Evolutionary conservation across 2,329 filamentous ascomycete species (phyloP).

Genomic region (Aureobasidium sp.): DNA sequence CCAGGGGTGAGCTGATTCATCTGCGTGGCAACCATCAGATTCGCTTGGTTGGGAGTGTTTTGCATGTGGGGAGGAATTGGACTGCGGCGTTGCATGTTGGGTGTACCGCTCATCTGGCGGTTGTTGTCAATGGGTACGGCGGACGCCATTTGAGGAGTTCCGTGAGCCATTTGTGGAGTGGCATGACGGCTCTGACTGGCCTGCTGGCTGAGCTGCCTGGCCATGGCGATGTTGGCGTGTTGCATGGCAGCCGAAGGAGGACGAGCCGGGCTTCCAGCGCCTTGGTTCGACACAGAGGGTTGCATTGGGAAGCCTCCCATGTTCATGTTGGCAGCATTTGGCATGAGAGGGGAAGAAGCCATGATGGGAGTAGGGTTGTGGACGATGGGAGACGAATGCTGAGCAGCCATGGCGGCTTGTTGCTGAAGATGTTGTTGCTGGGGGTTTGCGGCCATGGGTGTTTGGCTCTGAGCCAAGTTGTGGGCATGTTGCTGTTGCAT

Average conservation of each 20-base stretch:
- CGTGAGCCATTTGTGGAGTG: slow-evolving; percentile 31
- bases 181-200: slow-evolving; percentile 25
- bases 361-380: slow-evolving; percentile 39
- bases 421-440: slow-evolving; percentile 37
- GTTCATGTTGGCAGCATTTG: slow-evolving; percentile 19
- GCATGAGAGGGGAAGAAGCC: slow-evolving; percentile 35
- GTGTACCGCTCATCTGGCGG: slow-evolving; percentile 29
- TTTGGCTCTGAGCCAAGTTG: slow-evolving; percentile 12
- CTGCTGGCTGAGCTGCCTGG: slow-evolving; percentile 30
- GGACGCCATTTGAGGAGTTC: slow-evolving; percentile 28
- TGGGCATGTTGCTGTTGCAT: slow-evolving; percentile 29
- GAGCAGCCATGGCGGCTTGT: slow-evolving; percentile 27
- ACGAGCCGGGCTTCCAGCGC: slow-evolving; percentile 54
- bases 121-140: slow-evolving; percentile 22
- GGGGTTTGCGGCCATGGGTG: slow-evolving; percentile 16
- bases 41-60: slow-evolving; percentile 20
- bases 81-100: slow-evolving; percentile 27
- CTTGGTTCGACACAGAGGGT: slow-evolving; percentile 57
- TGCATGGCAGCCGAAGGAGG: slow-evolving; percentile 54
- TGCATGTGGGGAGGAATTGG: slow-evolving; percentile 23
- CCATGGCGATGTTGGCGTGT: slow-evolving; percentile 27
- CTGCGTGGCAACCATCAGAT: slow-evolving; percentile 20
- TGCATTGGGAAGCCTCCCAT: slow-evolving; percentile 42
- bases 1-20: slow-evolving; percentile 17
- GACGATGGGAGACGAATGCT: slow-evolving; percentile 56